Base-by-base conservation (phyloP, 2,329 filamentous ascomycete genomes). In the Sarocladium kiliense region DNA sequence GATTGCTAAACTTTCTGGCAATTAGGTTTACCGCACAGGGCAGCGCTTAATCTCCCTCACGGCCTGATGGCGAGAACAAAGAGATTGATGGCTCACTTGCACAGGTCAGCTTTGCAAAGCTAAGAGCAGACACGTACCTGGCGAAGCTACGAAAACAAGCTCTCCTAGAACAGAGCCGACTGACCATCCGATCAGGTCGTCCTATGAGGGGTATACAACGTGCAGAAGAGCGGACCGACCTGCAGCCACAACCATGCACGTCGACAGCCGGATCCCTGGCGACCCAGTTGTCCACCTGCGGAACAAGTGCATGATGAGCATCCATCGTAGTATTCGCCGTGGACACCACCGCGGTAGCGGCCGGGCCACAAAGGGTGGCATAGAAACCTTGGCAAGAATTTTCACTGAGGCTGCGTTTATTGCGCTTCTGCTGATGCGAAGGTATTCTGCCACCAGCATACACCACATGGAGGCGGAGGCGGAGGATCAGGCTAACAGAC, bases 181-280 rank as follows among this genome's bases (percentile, higher is more conserved):
- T n/a, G n/a, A n/a, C n/a, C n/a, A n/a, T n/a, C n/a, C n/a, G n/a
- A n/a, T n/a, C n/a, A n/a, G n/a, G n/a, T n/a, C n/a, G n/a, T n/a
- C n/a, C n/a, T n/a, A n/a, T n/a, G n/a, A n/a, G n/a, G n/a, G n/a
- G n/a, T n/a, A n/a, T n/a, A n/a, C n/a, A n/a, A 32, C 47, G 27
- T 51, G 27, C 27, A 51, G 47, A 21, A 51, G 30, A 51, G 47
- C 47, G 47, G 47, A 51, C 27, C 27, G 27, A 51, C 18, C 26
- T 51, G 47, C 47, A 51, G 47, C 27, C n/a, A 36, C 27, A 23
- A 36, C 47, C 30, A 51, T 34, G 47, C 27, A 34, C n/a, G 30
- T 27, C 14, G 5, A 51, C 41, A 21, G 19, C 11, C 12, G n/a
- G 16, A 39, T 32, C 30, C 30, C 30, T 6, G 30, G 12, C 30